A percentile compares a stretch with the other conserved stretches of the same genome.
phyloP scores from a whole-genome alignment of 768 basidiomycete species.

The Boletus rubroflammeus region DNA sequence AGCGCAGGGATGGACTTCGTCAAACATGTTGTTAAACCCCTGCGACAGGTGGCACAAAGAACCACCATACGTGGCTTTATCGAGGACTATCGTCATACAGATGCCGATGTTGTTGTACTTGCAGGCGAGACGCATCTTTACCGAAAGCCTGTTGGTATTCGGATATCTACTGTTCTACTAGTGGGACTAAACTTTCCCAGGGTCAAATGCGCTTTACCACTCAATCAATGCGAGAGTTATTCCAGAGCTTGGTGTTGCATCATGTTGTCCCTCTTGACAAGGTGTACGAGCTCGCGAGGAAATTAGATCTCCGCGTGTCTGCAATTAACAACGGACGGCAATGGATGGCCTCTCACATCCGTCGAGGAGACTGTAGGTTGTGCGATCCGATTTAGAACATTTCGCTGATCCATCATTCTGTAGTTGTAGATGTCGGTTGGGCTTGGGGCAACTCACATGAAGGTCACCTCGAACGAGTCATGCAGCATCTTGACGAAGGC shows the following conservation, averaged over 20 bases:
- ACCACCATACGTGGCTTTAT: constrained; percentile 34
- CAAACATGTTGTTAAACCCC: constrained; percentile 36
- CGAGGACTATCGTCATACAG: constrained; percentile 35
- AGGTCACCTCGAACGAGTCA: constrained; percentile 33
- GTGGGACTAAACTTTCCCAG: constrained; percentile 7
- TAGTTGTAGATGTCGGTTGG: constrained; percentile 31
- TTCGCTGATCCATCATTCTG: constrained; percentile 1
- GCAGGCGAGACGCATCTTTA: constrained; percentile 38
- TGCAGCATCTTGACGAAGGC: constrained; percentile 29
- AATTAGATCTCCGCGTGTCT: constrained; percentile 22
- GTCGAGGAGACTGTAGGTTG: constrained; percentile 37
- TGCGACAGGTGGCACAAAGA: constrained; percentile 32
- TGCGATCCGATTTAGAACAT: not conserved
- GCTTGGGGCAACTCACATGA: constrained; percentile 30
- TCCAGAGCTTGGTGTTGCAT: constrained; percentile 23
- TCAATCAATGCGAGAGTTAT: constrained; percentile 13
- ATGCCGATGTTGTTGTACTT: constrained; percentile 37
- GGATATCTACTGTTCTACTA: not conserved
- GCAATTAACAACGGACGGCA: constrained; percentile 25
- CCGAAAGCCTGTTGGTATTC: constrained; percentile 23
- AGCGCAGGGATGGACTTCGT: constrained; percentile 39
- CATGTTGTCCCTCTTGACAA: constrained; percentile 24
- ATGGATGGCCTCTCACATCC: constrained; percentile 39
- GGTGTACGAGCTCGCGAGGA: constrained; percentile 24
- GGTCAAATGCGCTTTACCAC: constrained; percentile 28